Evolutionary conservation across 2,329 filamentous ascomycete species (phyloP).

Genomic region (Xylariaceae sp.): DNA sequence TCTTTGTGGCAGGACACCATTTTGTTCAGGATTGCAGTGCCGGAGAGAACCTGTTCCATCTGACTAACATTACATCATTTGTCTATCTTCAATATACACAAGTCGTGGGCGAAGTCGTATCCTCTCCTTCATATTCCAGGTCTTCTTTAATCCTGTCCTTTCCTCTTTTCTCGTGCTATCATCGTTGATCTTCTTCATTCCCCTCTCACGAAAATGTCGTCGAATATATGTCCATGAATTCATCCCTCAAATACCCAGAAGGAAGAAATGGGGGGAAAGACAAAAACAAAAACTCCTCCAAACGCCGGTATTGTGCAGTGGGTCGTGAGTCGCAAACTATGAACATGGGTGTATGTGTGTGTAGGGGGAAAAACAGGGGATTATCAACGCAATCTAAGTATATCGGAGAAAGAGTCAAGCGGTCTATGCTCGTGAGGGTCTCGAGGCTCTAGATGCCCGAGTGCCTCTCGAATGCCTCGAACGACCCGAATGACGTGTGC

Average conservation of each 20-base stretch:
- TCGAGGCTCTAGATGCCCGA: constrained; percentile 20
- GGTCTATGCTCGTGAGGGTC: constrained; percentile 11
- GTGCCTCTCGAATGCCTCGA: constrained; percentile 29
- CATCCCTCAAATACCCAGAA: neutral
- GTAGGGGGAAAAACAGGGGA: neutral
- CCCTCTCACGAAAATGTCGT: neutral
- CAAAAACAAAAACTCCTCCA: constrained; percentile 14
- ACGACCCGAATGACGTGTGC: constrained; percentile 21
- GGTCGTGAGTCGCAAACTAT: constrained; percentile 7
- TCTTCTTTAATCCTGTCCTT: constrained; percentile 1
- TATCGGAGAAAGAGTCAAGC: neutral
- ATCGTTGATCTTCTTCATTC: neutral
- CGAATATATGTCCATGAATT: too few relatives aligned
- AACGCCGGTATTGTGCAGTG: constrained; percentile 26
- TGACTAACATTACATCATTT: constrained; percentile 12
- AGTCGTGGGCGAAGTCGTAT: constrained; percentile 1
- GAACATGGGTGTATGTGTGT: neutral
- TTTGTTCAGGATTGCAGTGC: constrained; percentile 2
- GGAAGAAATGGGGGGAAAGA: neutral
- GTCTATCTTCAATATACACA: constrained; percentile 13
- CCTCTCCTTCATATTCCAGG: too few relatives aligned
- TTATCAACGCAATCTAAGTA: neutral
- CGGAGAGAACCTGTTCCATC: constrained; percentile 8
- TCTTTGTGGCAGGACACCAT: neutral
- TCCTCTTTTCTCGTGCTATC: constrained; percentile 14